Percentiles rank a stretch among this genome's conserved stretches.
Evolutionary conservation across 805 yeast genomes (phyloP).

Genomic region (Ogataea ganodermae): DNA sequence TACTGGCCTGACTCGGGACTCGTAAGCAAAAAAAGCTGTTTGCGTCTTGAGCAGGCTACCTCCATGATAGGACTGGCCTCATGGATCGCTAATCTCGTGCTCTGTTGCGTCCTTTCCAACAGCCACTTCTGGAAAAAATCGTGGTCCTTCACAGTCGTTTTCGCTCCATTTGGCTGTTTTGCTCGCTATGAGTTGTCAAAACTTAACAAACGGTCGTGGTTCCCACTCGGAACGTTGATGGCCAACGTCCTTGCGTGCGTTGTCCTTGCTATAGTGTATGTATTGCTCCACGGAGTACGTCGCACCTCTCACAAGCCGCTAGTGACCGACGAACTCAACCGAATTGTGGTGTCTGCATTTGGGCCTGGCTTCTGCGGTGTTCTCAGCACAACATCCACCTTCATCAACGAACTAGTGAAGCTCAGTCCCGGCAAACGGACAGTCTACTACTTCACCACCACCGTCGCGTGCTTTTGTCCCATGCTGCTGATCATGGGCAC

Average conservation of each 20-base stretch:
- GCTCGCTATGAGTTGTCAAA: slow-evolving; percentile 56
- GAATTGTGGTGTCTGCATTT: slow-evolving; percentile 27
- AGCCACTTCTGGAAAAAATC: slow-evolving; percentile 50
- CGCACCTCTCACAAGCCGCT: slow-evolving; percentile 7
- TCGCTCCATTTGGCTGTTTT: slow-evolving; percentile 73
- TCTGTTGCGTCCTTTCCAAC: slow-evolving; percentile 39
- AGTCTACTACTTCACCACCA: slow-evolving; percentile 51
- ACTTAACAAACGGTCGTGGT: slow-evolving; percentile 46
- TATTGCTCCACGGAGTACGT: slow-evolving; percentile 23
- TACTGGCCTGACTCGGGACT: slow-evolving; percentile 11
- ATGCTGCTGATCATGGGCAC: slow-evolving; percentile 67
- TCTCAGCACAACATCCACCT: slow-evolving; percentile 64
- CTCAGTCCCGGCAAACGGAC: slow-evolving; percentile 37
- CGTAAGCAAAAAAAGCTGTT: slow-evolving; percentile 14
- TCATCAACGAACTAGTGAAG: slow-evolving; percentile 61
- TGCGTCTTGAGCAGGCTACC: slow-evolving; percentile 17
- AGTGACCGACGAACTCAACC: slow-evolving; percentile 17
- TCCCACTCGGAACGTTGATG: slow-evolving; percentile 55
- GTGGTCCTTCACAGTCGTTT: slow-evolving; percentile 69
- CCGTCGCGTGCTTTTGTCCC: slow-evolving; percentile 48
- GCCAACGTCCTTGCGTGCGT: slow-evolving; percentile 37
- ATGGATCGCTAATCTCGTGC: slow-evolving; percentile 43
- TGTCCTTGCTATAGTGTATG: slow-evolving; percentile 22
- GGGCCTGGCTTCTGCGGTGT: slow-evolving; percentile 34
- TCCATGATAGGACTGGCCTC: slow-evolving; percentile 30